A percentile compares a stretch with the other conserved stretches of the same genome.
These are phyloP conservation scores for Botrytis paeoniae DNA, from an alignment of 2,329 filamentous ascomycete species.

Conservation along the genomic window DNA sequence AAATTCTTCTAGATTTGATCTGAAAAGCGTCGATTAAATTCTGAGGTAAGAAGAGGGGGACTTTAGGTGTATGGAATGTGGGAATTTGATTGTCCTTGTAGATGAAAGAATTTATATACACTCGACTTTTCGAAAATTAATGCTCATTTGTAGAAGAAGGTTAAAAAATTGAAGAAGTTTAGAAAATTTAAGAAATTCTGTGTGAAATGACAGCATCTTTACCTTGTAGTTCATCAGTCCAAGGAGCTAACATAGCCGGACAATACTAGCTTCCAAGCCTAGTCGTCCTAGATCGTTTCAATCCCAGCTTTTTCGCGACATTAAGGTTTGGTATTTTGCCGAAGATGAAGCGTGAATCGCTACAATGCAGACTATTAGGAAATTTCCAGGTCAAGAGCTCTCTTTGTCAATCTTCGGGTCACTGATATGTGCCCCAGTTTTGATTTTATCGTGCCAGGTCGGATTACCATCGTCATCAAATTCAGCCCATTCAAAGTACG, in stretches of 20 bases:
- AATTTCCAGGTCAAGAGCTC: neutral
- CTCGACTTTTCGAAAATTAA: too few relatives aligned
- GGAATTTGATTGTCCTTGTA: neutral
- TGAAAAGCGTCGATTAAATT: neutral
- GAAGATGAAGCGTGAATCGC: neutral
- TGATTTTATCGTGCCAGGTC: slow-evolving; percentile 47
- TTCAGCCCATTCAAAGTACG: slow-evolving; percentile 80
- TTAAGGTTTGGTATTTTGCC: too few relatives aligned
- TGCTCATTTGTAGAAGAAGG: neutral
- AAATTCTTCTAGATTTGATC: neutral
- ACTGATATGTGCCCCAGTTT: neutral
- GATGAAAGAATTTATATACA: neutral
- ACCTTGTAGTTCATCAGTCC: neutral
- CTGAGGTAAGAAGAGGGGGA: neutral
- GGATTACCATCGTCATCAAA: slow-evolving; percentile 87
- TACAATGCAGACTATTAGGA: neutral
- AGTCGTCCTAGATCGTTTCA: neutral
- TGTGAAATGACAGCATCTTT: neutral
- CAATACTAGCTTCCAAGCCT: too few relatives aligned
- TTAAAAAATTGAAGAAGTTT: too few relatives aligned
- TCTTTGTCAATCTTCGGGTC: neutral
- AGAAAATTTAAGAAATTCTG: accelerated
- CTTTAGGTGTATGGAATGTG: too few relatives aligned
- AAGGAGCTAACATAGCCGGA: neutral
- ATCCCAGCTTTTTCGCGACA: neutral